Evolutionary conservation across 495 filamentous ascomycete genomes (phyloP), one percentile per base, ranked within the genome.

Genomic region (Thermochaetoides thermophila): DNA sequence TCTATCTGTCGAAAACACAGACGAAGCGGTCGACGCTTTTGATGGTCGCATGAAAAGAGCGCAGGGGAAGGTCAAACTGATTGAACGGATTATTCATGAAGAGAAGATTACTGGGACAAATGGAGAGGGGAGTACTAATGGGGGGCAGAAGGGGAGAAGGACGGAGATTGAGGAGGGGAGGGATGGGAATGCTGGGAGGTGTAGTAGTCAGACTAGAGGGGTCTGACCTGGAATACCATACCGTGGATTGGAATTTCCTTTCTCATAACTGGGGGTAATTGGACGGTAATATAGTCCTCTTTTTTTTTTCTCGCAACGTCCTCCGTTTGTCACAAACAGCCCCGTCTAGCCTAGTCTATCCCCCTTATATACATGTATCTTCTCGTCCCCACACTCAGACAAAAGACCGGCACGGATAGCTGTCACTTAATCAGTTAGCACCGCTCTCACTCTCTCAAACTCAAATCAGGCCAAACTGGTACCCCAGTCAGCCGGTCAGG

Each of bases 21-120:
- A 93, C 43, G 83, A 86, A 27, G 74, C 79, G 4, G 80, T 93
- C 13, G 73, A 76, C 16, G 82, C 87, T 44, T 80, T 85, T 39
- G 84, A 95, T 42, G 82, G 89, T 50, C 65, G 85, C 21, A 42
- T 89, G 32, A 84, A 79, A 57, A 69, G 78, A 41, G 85, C 84
- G 7, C 60, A 75, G 32, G 72, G 74, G n/a, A 87, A 87, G 48
- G 66, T 68, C 1, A 87, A 81, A 52, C 68, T 95, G 29, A 78
- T 93, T 27, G 79, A 85, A 56, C 71, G 71, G 25, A 63, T 78
- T 16, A 57, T 79, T n/a, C n/a, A n/a, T n/a, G n/a, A n/a, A n/a
- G n/a, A n/a, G n/a, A n/a, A n/a, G n/a, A n/a, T n/a, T n/a, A n/a
- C n/a, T n/a, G n/a, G n/a, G n/a, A n/a, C n/a, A n/a, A n/a, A n/a